Percentiles rank a stretch among this genome's conserved stretches.
Evolutionary conservation across 352 stramenopile species (phyloP).

Genomic region (Globisporangium perplexum): DNA sequence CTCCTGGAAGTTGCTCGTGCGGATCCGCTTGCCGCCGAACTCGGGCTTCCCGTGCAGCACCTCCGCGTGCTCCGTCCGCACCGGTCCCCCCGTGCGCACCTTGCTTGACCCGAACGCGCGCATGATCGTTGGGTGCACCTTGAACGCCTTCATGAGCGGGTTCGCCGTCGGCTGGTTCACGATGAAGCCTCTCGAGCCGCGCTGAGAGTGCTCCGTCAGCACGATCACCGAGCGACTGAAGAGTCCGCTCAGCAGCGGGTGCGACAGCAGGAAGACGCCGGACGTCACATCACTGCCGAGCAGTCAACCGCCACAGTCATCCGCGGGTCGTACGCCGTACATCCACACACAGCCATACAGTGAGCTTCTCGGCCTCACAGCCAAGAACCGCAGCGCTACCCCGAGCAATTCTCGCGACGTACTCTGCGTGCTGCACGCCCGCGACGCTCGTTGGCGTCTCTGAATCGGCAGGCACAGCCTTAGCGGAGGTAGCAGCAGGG

Average conservation of each 20-base stretch:
- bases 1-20: slow-evolving; percentile 40
- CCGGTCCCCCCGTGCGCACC: slow-evolving; percentile 52
- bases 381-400: no score
- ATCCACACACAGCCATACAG: background rate
- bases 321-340: background rate
- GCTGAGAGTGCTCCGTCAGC: slow-evolving; percentile 54
- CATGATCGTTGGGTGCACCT: slow-evolving; percentile 53
- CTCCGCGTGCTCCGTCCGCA: slow-evolving; percentile 58
- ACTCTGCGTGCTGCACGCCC: slow-evolving; percentile 41
- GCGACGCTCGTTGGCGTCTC: slow-evolving; percentile 12
- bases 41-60: slow-evolving; percentile 27
- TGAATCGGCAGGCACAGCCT: background rate
- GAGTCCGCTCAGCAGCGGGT: slow-evolving; percentile 63
- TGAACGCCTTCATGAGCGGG: slow-evolving; percentile 49
- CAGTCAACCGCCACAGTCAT: background rate
- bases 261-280: slow-evolving; percentile 68
- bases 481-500: slow-evolving; percentile 1
- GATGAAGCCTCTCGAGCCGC: slow-evolving; percentile 67
- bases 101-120: slow-evolving; percentile 52
- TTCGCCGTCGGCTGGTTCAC: slow-evolving; percentile 60
- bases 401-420: no score
- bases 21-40: slow-evolving; percentile 52
- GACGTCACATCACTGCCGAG: slow-evolving; percentile 25
- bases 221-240: slow-evolving; percentile 75
- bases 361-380: background rate